Evolutionary conservation across 352 stramenopile genomes (phyloP), one percentile per base, ranked within the genome.

Genomic region (Phytophthora agathidicida): DNA sequence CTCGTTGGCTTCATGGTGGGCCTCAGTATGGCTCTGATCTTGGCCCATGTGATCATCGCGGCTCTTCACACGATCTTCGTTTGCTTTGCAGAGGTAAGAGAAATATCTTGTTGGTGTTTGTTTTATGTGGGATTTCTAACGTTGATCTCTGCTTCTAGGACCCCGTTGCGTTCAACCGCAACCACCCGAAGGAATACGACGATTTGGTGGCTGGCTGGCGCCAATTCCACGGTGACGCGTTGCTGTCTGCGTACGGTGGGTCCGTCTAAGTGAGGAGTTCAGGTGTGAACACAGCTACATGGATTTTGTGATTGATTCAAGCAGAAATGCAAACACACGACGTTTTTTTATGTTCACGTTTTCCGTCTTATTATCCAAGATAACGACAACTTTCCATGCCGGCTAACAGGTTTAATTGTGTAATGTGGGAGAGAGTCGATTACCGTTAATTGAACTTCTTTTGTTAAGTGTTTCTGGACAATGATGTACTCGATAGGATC

Each of bases 61-160:
- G 80, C 82, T 49, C 78, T 95, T 5, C 86, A 95, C 73, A 95
- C 86, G 27, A 69, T 95, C 16, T 95, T 95, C 59, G 86, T 95
- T 37, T 95, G 86, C 68, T 95, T 95, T 64, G 86, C 86, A 19
- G 86, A 95, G 81, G 80, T 90, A 71, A 14, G 66, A 9, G 2
- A 33, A 2, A 35, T 2, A 24, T 39, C 26, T 33, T 13, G 7
- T 32, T 31, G 14, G 5, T 32, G n/a, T 22, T 35, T 17, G n/a
- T 50, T 46, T 2, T n/a, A 28, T 35, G 30, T 30, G 44, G 2
- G 27, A 14, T 30, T 39, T 41, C 39, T 77, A 24, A 68, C 33
- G 2, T 19, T 57, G 31, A 23, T 44, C 38, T 46, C 11, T 17
- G 51, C 11, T n/a, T 22, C 39, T 27, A 88, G 76, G 86, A 95